Conservation (phyloP, 192 early-diverging fungal genomes). For the Umbelopsis sp. region DNA sequence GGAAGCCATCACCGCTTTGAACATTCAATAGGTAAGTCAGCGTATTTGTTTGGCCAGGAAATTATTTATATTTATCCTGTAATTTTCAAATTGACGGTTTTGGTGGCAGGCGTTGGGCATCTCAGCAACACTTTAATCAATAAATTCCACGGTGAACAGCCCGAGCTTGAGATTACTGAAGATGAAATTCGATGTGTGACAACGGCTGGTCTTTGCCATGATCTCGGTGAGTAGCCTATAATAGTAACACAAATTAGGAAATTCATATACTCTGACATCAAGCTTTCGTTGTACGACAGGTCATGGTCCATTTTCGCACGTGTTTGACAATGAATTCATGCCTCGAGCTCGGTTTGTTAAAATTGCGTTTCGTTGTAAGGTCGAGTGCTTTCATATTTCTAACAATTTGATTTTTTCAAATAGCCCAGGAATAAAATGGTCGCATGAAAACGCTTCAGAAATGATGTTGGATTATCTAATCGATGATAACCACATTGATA, state of each 20-base stretch:
- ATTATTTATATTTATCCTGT: neutral
- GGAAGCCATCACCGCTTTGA: conserved; percentile 97
- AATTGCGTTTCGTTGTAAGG: neutral
- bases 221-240: conserved; percentile 60
- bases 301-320: conserved; percentile 96
- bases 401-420: neutral
- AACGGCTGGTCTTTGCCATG: conserved; percentile 92
- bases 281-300: conserved; percentile 42
- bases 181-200: conserved; percentile 85
- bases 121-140: conserved; percentile 76
- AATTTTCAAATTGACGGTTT: neutral
- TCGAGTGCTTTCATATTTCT: neutral
- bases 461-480: conserved; percentile 86
- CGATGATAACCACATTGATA: conserved; percentile 71
- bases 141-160: conserved; percentile 72
- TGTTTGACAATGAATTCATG: conserved; percentile 93
- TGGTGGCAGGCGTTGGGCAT: conserved; percentile 71
- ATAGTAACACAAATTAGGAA: conserved; percentile 1
- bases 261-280: conserved; percentile 5
- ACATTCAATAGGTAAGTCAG: conserved; percentile 67
- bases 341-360: conserved; percentile 48
- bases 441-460: conserved; percentile 79
- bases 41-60: neutral
- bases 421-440: conserved; percentile 58
- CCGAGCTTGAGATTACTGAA: conserved; percentile 74